Base-by-base conservation (phyloP, 768 basidiomycete species). In the Auriculariales sp. region DNA sequence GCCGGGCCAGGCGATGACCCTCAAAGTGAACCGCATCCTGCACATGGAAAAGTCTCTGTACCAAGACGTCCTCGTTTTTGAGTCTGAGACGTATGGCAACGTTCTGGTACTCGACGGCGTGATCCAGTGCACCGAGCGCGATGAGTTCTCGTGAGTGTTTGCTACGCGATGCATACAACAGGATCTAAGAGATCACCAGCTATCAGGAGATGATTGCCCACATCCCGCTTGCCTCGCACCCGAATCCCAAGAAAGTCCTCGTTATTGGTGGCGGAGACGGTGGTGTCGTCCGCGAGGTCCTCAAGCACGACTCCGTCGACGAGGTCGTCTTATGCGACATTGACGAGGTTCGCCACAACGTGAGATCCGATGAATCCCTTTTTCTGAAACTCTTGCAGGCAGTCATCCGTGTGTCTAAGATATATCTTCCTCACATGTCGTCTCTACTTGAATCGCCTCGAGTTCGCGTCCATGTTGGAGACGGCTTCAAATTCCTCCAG, bases 141-240 rank as follows among this genome's bases (percentile, higher is more conserved):
- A 99, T 61, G 95, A 99, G 66, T 99, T 99, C 67, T 92, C 93
- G 91, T 91, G 60, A 57, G 86, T 75, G 17, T n/a, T 32, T 19
- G 9, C 27, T 50, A 29, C 46, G 28, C 22, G 35, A 28, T 27
- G 30, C 48, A 42, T 30, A 49, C 28, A 49, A 39, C 2, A 22
- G 6, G 28, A 30, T 19, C 42, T 19, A 45, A 4, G 49, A 55
- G 36, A 15, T 10, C 39, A 24, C 39, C 58, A 95, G 91, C 10
- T 97, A 98, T 67, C 92, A 97, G 61, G 94, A 99, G 70, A 95
- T 98, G 94, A 98, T 99, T 60, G 76, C 94, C 4, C 94, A 98
- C 68, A 69, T 99, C 48, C 95, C 95, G n/a, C 74, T 98, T 54
- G 82, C 89, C 11, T 90, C 82, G 53, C 95, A 99, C 66, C 94